Base-by-base conservation (phyloP, 495 filamentous ascomycete species). In the Lophiostoma macrostomum region DNA sequence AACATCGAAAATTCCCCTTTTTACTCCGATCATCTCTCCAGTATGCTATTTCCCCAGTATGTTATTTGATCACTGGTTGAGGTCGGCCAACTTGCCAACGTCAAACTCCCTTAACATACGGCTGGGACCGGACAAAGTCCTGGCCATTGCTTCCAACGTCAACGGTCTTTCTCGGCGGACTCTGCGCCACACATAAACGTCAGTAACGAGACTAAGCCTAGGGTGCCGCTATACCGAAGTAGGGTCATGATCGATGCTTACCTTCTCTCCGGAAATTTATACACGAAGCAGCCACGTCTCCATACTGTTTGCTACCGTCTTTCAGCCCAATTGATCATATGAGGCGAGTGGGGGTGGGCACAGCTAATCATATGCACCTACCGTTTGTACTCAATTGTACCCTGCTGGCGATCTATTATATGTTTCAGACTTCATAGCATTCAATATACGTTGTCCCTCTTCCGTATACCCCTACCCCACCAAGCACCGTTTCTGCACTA, bases 321-420 rank as follows among this genome's bases (percentile, higher is more conserved):
- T n/a, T n/a, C n/a, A n/a, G n/a, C n/a, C n/a, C n/a, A n/a, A n/a
- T n/a, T n/a, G n/a, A n/a, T n/a, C n/a, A n/a, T n/a, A n/a, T n/a
- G n/a, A n/a, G n/a, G n/a, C n/a, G n/a, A 37, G n/a, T 37, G n/a
- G n/a, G 6, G 34, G n/a, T 16, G n/a, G n/a, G 34, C 34, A 18
- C 5, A 12, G 13, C 5, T 16, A 37, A 14, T 16, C n/a, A 37
- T 12, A 37, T 14, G 5, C n/a, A 12, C 20, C 5, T 37, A 37
- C 5, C 5, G 5, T 37, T 37, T 37, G 34, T 37, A n/a, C 20
- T 37, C 34, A 37, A 14, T 6, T 5, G 34, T 37, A 37, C 44
- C 44, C 19, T 48, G 44, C 14, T 31, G 27, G 5, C 6, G 44
- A 48, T 48, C 44, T 24, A 23, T 31, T 22, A 48, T 19, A 22